These are phyloP conservation scores for Darksidea phi DNA, from an alignment of 495 filamentous ascomycete species.

Conservation along the genomic window DNA sequence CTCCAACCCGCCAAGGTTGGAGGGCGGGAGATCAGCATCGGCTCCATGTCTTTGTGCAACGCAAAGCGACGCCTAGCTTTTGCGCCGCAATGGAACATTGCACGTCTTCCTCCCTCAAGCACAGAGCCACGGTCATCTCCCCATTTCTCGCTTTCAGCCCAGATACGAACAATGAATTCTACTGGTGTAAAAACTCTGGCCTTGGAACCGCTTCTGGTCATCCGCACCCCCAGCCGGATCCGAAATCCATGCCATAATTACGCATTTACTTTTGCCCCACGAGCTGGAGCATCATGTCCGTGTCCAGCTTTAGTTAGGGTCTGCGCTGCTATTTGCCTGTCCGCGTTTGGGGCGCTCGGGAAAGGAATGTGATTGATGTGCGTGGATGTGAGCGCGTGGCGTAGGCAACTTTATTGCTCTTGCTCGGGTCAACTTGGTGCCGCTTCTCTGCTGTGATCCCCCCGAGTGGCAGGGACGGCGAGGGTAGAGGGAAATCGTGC, in stretches of 20 bases:
- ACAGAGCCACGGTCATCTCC: slow-evolving; percentile 47
- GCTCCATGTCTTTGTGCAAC: neutral
- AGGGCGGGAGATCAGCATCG: too few species aligned
- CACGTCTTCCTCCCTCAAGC: slow-evolving; percentile 51
- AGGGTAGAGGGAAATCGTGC: too few species aligned
- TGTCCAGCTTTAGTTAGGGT: too few species aligned
- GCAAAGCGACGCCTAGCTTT: neutral
- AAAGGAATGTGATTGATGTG: too few species aligned
- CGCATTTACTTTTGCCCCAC: slow-evolving; percentile 50
- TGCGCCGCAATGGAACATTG: neutral
- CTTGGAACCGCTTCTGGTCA: slow-evolving; percentile 51
- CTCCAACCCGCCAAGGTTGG: too few species aligned
- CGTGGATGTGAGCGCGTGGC: too few species aligned
- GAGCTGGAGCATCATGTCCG: slow-evolving; percentile 54
- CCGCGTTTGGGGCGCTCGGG: too few species aligned
- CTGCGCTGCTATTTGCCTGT: too few species aligned
- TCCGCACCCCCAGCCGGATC: slow-evolving; percentile 53
- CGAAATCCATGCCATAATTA: slow-evolving; percentile 49
- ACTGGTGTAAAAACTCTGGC: slow-evolving; percentile 47
- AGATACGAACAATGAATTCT: slow-evolving; percentile 52
- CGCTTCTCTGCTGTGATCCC: too few species aligned
- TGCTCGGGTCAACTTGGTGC: too few species aligned
- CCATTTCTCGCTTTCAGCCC: slow-evolving; percentile 47
- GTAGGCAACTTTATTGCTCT: too few species aligned
- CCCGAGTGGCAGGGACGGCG: too few species aligned